Conservation (phyloP, 106 monocot genomes). For the Dioscorea alata region DNA sequence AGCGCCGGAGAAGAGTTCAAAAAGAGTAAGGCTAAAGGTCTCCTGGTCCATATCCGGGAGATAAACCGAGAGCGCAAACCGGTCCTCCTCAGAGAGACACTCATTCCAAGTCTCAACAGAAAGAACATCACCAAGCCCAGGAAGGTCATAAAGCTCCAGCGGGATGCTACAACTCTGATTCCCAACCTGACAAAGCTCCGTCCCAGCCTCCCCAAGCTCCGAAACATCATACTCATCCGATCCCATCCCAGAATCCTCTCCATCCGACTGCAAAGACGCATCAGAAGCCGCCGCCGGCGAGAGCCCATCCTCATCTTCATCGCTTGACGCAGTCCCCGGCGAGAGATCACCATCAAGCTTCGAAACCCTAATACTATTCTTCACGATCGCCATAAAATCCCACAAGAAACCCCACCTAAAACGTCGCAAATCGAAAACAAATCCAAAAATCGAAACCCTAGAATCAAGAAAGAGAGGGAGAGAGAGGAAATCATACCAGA, state of each 20-base stretch:
- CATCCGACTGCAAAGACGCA: not conserved
- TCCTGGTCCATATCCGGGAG: conserved; percentile 82
- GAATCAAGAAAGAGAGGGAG: not conserved
- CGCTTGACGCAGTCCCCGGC: conserved; percentile 10
- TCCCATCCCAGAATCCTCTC: conserved; percentile 54
- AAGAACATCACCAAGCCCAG: conserved; percentile 30
- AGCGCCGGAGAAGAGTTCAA: conserved; percentile 53
- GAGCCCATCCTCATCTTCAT: conserved; percentile 29
- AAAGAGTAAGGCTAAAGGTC: conserved; percentile 47
- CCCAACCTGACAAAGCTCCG: conserved; percentile 69
- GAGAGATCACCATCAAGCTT: conserved; percentile 26
- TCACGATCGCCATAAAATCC: conserved; percentile 47
- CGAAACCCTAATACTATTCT: conserved; percentile 28
- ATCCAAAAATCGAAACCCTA: not conserved
- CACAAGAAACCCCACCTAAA: not conserved
- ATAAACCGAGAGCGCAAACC: conserved; percentile 45
- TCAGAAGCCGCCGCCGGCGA: conserved; percentile 18
- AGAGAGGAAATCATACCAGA: not conserved
- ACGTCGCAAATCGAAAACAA: not conserved
- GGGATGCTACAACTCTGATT: conserved; percentile 57
- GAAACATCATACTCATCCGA: conserved; percentile 62
- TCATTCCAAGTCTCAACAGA: conserved; percentile 62
- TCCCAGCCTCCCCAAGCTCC: conserved; percentile 50
- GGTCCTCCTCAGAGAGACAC: conserved; percentile 70
- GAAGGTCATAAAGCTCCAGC: conserved; percentile 56